phyloP scores from a whole-genome alignment of 768 basidiomycete species.

The Mycena epipterygia region DNA sequence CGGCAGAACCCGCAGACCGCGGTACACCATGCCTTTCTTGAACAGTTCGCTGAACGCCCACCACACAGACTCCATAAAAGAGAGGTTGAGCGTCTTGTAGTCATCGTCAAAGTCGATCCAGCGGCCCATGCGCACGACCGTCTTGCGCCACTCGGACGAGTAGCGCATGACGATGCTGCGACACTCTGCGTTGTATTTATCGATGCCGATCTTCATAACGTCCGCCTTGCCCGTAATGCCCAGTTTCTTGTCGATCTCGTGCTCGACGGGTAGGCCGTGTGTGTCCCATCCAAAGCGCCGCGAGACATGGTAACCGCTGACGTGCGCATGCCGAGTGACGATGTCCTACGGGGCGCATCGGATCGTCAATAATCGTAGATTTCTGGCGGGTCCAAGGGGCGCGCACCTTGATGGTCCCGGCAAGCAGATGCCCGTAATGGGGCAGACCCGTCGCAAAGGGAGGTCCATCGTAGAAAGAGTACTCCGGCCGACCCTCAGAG shows the following conservation, averaged over 20 bases:
- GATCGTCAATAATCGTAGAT: slow-evolving; percentile 27
- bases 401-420: slow-evolving; percentile 92
- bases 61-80: slow-evolving; percentile 99
- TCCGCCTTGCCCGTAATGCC: slow-evolving; percentile 94
- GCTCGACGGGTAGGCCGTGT: slow-evolving; percentile 98
- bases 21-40: slow-evolving; percentile 92
- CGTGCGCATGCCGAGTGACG: slow-evolving; percentile 95
- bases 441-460: slow-evolving; percentile 98
- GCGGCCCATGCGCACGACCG: slow-evolving; percentile 97
- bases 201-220: slow-evolving; percentile 95
- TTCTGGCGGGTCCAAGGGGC: slow-evolving; percentile 35
- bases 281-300: slow-evolving; percentile 99
- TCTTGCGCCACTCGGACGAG: slow-evolving; percentile 91
- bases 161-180: slow-evolving; percentile 98
- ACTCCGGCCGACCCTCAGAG: slow-evolving; percentile 91
- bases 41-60: slow-evolving; percentile 98
- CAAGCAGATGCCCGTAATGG: slow-evolving; percentile 95
- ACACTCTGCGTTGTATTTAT: slow-evolving; percentile 97
- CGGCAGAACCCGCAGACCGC: slow-evolving; percentile 96
- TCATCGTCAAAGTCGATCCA: slow-evolving; percentile 99
- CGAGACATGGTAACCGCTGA: slow-evolving; percentile 92
- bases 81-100: slow-evolving; percentile 95
- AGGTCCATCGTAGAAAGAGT: slow-evolving; percentile 96
- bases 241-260: slow-evolving; percentile 98
- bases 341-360: slow-evolving; percentile 78